Percentiles rank a stretch among this genome's conserved stretches.
Conservation (phyloP, 2,329 filamentous ascomycete species). For the Xylariaceae sp. region DNA sequence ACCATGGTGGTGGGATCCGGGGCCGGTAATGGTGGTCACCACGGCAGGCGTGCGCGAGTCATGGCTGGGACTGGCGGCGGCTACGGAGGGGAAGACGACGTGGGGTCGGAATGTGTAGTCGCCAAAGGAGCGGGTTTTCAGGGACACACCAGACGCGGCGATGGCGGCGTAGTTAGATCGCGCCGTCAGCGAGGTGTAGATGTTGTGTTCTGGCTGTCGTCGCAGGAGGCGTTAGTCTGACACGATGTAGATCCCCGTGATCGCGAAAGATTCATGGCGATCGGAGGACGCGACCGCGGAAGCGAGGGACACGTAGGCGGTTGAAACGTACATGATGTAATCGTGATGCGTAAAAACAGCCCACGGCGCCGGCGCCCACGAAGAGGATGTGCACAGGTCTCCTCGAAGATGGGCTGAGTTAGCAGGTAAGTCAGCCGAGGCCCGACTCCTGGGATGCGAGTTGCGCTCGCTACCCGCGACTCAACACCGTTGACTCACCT, state of each 20-base stretch:
- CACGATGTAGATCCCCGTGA: background rate
- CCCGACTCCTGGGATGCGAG: background rate
- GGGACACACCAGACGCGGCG: constrained; percentile 53
- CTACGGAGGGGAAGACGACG: constrained; percentile 56
- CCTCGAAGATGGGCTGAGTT: background rate
- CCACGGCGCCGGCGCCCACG: constrained; percentile 65
- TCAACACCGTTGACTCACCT: constrained; percentile 3
- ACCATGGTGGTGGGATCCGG: constrained; percentile 6
- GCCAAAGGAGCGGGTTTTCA: constrained; percentile 63
- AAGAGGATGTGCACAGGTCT: constrained; percentile 55
- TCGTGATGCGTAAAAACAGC: constrained; percentile 66
- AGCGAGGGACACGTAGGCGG: background rate
- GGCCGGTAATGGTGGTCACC: constrained; percentile 1
- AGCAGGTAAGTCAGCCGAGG: background rate
- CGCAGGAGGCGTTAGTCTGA: constrained; percentile 17
- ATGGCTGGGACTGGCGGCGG: constrained; percentile 42
- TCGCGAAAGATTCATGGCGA: background rate
- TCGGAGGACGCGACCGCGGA: background rate
- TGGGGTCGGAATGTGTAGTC: constrained; percentile 59
- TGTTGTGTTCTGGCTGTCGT: constrained; percentile 42
- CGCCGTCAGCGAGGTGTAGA: constrained; percentile 64
- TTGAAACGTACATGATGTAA: constrained; percentile 48
- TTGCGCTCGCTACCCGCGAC: background rate
- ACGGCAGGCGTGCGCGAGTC: constrained; percentile 1
- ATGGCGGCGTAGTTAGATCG: constrained; percentile 68